Evolutionary conservation across 2,329 filamentous ascomycete species (phyloP).

Genomic region (Teratosphaeria zuluensis): DNA sequence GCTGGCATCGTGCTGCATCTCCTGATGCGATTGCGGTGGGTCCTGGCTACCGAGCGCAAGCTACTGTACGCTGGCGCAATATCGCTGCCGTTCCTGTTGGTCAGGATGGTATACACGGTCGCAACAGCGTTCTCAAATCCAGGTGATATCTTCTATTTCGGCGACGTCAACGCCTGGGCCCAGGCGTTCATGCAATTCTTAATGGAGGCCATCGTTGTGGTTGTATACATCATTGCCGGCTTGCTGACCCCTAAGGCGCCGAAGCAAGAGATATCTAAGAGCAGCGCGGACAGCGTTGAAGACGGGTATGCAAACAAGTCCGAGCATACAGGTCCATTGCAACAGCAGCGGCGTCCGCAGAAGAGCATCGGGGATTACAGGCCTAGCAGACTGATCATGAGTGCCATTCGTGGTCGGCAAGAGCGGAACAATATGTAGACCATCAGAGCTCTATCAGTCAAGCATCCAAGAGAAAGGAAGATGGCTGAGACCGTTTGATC

Average conservation of each 20-base stretch:
- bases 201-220: slow-evolving; percentile 17
- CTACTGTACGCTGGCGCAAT: slow-evolving; percentile 16
- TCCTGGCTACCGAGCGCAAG: slow-evolving; percentile 7
- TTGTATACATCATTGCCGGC: slow-evolving; percentile 14
- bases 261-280: not conserved
- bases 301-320: not conserved
- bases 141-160: slow-evolving; percentile 12
- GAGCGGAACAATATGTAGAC: not conserved
- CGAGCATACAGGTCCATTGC: not conserved
- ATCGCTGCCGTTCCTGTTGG: slow-evolving; percentile 20
- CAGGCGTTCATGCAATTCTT: slow-evolving; percentile 19
- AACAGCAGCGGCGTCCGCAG: not conserved
- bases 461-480: not conserved
- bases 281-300: not conserved
- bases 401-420: slow-evolving; percentile 4
- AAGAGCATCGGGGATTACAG: slow-evolving; percentile 9
- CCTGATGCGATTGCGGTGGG: slow-evolving; percentile 2
- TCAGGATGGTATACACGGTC: slow-evolving; percentile 29
- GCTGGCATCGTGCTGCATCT: slow-evolving; percentile 10
- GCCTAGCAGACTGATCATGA: slow-evolving; percentile 9
- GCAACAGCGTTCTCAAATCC: slow-evolving; percentile 9
- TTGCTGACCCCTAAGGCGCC: slow-evolving; percentile 11
- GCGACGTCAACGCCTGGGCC: slow-evolving; percentile 10
- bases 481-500: not conserved
- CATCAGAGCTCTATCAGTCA: not conserved